Evolutionary conservation across 805 yeast species (phyloP).

Genomic region (Sungouiella thailandica): DNA sequence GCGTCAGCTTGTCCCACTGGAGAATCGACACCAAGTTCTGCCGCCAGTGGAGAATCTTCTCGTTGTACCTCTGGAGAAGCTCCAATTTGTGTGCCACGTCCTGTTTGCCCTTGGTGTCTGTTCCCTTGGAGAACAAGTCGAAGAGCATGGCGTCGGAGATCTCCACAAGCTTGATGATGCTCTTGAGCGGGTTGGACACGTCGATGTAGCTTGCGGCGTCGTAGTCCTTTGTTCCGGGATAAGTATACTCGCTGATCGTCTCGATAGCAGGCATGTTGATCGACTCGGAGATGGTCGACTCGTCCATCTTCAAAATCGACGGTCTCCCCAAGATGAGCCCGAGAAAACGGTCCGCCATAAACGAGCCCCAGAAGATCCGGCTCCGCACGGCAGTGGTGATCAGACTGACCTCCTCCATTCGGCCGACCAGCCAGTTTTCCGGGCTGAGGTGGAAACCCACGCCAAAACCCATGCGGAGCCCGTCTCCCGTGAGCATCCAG

Average conservation of each 20-base stretch:
- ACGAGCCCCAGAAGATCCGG: conserved; percentile 13
- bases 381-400: conserved; percentile 8
- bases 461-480: conserved; percentile 11
- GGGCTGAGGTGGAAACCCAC: conserved; percentile 11
- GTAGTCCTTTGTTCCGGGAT: conserved; percentile 5
- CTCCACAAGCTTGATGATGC: conserved; percentile 5
- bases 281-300: conserved; percentile 8
- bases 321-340: conserved; percentile 11
- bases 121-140: conserved; percentile 2
- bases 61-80: conserved; percentile 6
- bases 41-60: conserved; percentile 8
- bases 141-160: conserved; percentile 10
- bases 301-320: conserved; percentile 5
- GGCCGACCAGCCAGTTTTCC: conserved; percentile 6
- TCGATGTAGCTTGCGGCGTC: conserved; percentile 7
- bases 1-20: conserved; percentile 5
- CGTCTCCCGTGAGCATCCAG: conserved; percentile 12
- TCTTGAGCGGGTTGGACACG: conserved; percentile 8
- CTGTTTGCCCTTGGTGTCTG: background rate
- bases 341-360: conserved; percentile 11
- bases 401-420: conserved; percentile 3
- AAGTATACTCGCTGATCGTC: conserved; percentile 9
- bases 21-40: conserved; percentile 5
- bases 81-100: conserved; percentile 1
- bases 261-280: conserved; percentile 11